Base-by-base conservation (phyloP, 768 basidiomycete species). In the Rickenella mellea region DNA sequence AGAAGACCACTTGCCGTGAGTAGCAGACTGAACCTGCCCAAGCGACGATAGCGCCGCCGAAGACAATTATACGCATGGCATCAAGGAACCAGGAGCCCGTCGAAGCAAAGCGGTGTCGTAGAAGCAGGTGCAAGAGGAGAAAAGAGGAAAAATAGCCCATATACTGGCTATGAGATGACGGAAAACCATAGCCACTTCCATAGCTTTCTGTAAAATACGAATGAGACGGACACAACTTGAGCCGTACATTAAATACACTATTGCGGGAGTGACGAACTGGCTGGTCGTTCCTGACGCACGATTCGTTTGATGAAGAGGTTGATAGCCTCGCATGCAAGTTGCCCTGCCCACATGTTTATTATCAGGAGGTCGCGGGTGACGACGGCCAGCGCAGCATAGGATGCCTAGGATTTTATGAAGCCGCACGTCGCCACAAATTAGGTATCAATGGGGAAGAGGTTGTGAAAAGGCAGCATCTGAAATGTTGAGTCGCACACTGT, bases 61-160 rank as follows among this genome's bases (percentile, higher is more conserved):
- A 59, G 0, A 57, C 20, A 3, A 55, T 17, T 43, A 73, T 66
- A 58, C 73, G 76, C 1, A 70, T 51, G n/a, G 46, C 48, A 54
- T 89, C 83, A 6, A 86, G 46, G 9, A 72, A 14, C 8, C 44
- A 40, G 21, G 42, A 67, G 6, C 82, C 81, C 1, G 73, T 76
- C 2, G 74, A 59, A 2, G 66, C 43, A 49, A 84, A 86, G 3
- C 70, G 69, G 51, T 89, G 85, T 27, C 76, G 74, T 48, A 77
- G 79, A 48, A 71, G 73, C 38, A 90, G 54, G 60, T 91, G 88
- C 53, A 81, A 76, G 31, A 79, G 54, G 32, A 90, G 58, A 58
- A 90, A 91, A 0, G 84, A 68, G 5, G 80, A 69, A 49, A 91
- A 90, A 60, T 84, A 91, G 12, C 78, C 88, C 88, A 91, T 89